phyloP scores from a whole-genome alignment of 1,284 basidiomycete genomes.

The Stygiomarasmius scandens region DNA sequence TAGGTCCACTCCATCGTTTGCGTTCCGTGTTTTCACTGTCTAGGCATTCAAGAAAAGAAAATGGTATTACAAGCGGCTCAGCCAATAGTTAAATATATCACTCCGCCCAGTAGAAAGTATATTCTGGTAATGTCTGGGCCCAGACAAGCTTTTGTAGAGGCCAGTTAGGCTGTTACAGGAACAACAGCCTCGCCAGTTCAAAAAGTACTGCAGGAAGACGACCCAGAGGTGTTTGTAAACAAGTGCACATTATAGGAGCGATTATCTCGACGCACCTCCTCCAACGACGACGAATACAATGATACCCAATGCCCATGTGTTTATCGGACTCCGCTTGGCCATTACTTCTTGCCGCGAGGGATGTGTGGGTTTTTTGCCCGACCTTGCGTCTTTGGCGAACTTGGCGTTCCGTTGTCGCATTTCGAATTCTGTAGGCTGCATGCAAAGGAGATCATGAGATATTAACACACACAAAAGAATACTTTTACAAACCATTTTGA shows the following conservation, averaged over 20 bases:
- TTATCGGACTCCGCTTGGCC: slow-evolving; percentile 70
- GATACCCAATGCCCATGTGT: slow-evolving; percentile 68
- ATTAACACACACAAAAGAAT: neutral
- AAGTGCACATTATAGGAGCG: slow-evolving; percentile 14
- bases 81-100: neutral
- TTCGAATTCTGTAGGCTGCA: slow-evolving; percentile 73
- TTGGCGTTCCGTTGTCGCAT: slow-evolving; percentile 77
- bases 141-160: neutral
- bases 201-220: slow-evolving; percentile 60
- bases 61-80: neutral
- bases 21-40: too few species aligned
- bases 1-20: too few species aligned
- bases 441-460: neutral
- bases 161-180: slow-evolving; percentile 47
- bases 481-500: neutral
- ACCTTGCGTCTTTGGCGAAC: slow-evolving; percentile 69
- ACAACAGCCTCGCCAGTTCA: slow-evolving; percentile 65
- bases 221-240: neutral
- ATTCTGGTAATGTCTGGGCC: too few species aligned
- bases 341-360: slow-evolving; percentile 70
- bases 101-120: neutral
- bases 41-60: too few species aligned
- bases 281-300: slow-evolving; percentile 75
- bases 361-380: slow-evolving; percentile 75
- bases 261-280: slow-evolving; percentile 57